These are phyloP conservation scores for Stachybotrys chartarum DNA, from an alignment of 2,329 filamentous ascomycete species.

Conservation along the genomic window DNA sequence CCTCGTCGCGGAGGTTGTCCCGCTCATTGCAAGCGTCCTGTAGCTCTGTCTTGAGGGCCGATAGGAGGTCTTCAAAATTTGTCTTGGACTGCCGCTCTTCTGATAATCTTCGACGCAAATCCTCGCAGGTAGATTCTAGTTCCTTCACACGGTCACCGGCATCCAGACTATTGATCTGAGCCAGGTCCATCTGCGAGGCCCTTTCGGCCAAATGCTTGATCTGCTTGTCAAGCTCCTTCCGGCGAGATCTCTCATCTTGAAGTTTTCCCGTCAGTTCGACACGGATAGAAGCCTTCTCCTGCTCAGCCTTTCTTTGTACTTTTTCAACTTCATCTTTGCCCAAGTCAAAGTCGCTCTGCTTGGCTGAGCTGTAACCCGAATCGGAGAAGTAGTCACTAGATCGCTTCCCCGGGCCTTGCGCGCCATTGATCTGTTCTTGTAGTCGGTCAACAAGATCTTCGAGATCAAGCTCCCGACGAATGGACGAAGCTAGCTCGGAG, in stretches of 20 bases:
- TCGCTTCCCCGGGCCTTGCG: conserved; percentile 55
- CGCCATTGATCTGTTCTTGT: conserved; percentile 65
- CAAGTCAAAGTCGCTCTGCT: conserved; percentile 61
- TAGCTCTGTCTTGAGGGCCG: conserved; percentile 75
- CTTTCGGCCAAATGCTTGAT: conserved; percentile 76
- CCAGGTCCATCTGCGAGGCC: conserved; percentile 55
- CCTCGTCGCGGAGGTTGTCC: conserved; percentile 84
- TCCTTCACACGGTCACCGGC: conserved; percentile 61
- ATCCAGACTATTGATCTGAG: conserved; percentile 49
- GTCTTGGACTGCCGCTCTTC: conserved; percentile 85
- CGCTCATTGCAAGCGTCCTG: conserved; percentile 78
- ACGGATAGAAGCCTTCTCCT: conserved; percentile 82
- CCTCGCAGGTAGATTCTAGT: conserved; percentile 73
- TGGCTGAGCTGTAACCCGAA: conserved; percentile 80
- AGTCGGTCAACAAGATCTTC: conserved; percentile 88
- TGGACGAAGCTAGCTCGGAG: conserved; percentile 84
- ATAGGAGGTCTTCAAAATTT: conserved; percentile 88
- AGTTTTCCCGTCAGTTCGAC: conserved; percentile 79
- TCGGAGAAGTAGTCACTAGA: conserved; percentile 99
- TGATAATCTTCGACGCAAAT: conserved; percentile 69
- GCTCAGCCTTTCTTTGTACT: conserved; percentile 75
- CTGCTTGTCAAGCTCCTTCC: conserved; percentile 73
- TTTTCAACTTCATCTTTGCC: conserved; percentile 70
- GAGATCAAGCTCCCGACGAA: conserved; percentile 90
- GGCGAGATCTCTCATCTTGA: conserved; percentile 73